Base-by-base conservation (phyloP, 805 yeast genomes). In the Candida incommunis region DNA sequence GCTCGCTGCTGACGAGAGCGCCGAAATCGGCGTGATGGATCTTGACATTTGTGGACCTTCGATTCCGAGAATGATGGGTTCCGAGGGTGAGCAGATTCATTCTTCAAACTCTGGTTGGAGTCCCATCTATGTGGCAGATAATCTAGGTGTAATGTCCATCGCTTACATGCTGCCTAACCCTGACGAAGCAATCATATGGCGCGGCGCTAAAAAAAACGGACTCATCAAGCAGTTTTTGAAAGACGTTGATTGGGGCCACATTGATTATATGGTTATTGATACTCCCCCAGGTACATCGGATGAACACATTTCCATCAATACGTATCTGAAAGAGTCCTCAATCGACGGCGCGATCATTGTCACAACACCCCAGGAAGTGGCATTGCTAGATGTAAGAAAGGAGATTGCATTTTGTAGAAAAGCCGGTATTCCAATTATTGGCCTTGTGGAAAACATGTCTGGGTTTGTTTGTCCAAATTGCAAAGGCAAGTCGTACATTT, bases 231-330 rank as follows among this genome's bases (percentile, higher is more conserved):
- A 87, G 65, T 92, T 92, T 55, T 68, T 92, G 45, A 86, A 83
- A 57, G 96, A 90, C 54, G 96, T 92, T 2, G 87, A 85, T 55
- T 92, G 99, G 99, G 95, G 95, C 3, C 51, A 55, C 13, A 54
- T 69, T 13, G 96, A 92, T 61, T 92, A 83, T 56, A 68, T 92
- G 52, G 73, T 92, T 15, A 82, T 92, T 16, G 99, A 92, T 57
- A 92, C 99, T 0, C 99, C 98, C 0, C 99, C 99, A 0, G 98
- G 99, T 0, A 92, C 99, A 0, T 82, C 95, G 0, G 99, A 92
- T 63, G 99, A 92, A 61, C 99, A 92, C 63, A 71, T 92, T 37
- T 80, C 94, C 4, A 88, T 92, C 25, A 84, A 88, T 25, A 79
- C 83, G 43, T 88, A 84, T 57, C 67, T 92, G 73, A 82, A 84